Evolutionary conservation across 805 yeast species (phyloP), one percentile per base, ranked within the genome.

Genomic region (Spathaspora hagerdaliae): DNA sequence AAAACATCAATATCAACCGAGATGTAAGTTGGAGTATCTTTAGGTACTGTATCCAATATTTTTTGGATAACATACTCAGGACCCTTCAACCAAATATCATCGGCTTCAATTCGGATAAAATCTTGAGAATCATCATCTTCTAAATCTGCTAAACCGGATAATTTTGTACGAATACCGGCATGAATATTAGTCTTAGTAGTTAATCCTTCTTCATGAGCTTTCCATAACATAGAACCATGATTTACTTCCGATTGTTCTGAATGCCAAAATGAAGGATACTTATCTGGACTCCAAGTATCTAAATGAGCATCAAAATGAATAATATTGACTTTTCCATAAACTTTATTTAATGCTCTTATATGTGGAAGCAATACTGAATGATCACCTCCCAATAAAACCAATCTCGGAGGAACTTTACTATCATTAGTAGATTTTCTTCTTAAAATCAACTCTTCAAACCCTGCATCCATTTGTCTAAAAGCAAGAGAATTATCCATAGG

Each of bases 151-250:
- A 64, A 61, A 10, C 90, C 91, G 0, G 83, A 74, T 31, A 87
- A 65, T 59, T 89, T 78, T 1, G 95, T 85, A 54, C 95, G 75
- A 39, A 87, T 64, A 0, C 95, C 95, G 24, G 87, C 85, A 58
- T 87, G 95, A 37, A 85, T 71, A 56, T 87, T 85, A 41, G 77
- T 64, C 41, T 70, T 68, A 31, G 79, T 67, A 31, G 85, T 61
- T 43, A 85, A 67, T 0, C 87, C 90, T 58, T 87, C 95, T 47
- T 83, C 72, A 44, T 65, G 63, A 6, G 92, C 92, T 74, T 83
- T 76, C 94, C 94, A 87, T 34, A 87, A 71, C 91, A 87, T 85
- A 6, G 94, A 82, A 5, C 96, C 96, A 58, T 87, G 96, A 36
- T 86, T 87, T 62, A 84, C 76, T 41, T 82, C 80, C 36, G 77